Base-by-base conservation (phyloP, 140 eudicot genomes). In the Ambrosia hybrid region DNA sequence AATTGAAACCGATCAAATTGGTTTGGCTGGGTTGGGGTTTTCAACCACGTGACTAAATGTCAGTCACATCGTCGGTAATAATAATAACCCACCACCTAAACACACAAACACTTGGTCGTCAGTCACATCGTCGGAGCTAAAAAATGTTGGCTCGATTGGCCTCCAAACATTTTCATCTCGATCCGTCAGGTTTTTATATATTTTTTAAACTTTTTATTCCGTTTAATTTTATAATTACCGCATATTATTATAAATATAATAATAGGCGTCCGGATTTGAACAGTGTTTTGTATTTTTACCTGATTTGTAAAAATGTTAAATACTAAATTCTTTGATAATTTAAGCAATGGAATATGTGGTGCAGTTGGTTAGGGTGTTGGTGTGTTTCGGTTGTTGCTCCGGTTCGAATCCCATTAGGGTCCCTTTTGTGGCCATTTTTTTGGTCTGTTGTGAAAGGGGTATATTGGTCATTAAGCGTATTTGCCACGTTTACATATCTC, bases 101-200 rank as follows among this genome's bases (percentile, higher is more conserved):
- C 13, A 58, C 16, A 60, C 63, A 41, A 58, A 9, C 52, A 43
- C 49, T 46, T 69, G 63, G 16, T 65, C 83, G 13, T 14, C 61
- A 56, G 61, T 13, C 67, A 36, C 61, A 68, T 6, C 43, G 67
- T 6, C 30, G 67, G 67, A 68, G 53, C 68, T 49, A 13, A 3
- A 89, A 83, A 84, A 94, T 94, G 99, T 82, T 93, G 17, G 86
- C 83, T 76, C 99, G 96, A 46, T 86, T 87, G 67, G 99, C 95
- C n/a, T 65, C 97, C 39, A 87, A 76, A 68, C 94, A 97, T 46
- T 76, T 91, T n/a, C 16, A 73, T 57, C 12, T 91, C 88, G 90
- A 88, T 86, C 92, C 97, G 97, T 66, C 95, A 86, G 71, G 87
- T 70, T 55, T 70, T 91, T 85, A 9, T 56, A 12, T 13, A 91